Evolutionary conservation across 2,329 filamentous ascomycete genomes (phyloP).

Genomic region (Hypoxylon rubiginosum): DNA sequence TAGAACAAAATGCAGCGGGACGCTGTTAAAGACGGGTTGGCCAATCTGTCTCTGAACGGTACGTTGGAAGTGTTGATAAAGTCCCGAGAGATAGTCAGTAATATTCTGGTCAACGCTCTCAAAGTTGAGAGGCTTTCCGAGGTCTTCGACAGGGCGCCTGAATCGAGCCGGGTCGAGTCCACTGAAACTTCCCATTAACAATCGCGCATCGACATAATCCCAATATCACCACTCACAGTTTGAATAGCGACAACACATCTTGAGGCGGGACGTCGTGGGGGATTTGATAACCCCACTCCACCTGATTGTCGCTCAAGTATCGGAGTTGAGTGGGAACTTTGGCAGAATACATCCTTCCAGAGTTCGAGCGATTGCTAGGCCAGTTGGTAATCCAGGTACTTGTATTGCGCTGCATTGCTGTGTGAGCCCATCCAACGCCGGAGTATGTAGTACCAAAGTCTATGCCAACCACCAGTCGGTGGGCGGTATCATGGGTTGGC

Average conservation of each 20-base stretch:
- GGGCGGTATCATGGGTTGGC: conserved; percentile 1
- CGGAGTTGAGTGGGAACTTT: conserved; percentile 66
- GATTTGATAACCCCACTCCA: conserved; percentile 66
- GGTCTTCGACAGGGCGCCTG: conserved; percentile 1
- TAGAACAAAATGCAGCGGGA: conserved; percentile 66
- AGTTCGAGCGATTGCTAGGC: conserved; percentile 57
- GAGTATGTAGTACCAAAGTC: conserved; percentile 71
- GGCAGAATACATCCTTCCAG: conserved; percentile 56
- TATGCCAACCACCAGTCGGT: conserved; percentile 64
- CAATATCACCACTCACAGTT: conserved; percentile 57
- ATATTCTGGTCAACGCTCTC: conserved; percentile 58
- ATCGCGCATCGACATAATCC: background rate
- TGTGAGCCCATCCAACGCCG: conserved; percentile 66
- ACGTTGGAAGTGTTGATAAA: conserved; percentile 63
- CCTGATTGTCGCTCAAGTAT: conserved; percentile 54
- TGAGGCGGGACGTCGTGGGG: conserved; percentile 56
- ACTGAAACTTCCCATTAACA: conserved; percentile 10
- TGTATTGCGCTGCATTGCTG: conserved; percentile 58
- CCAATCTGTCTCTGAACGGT: conserved; percentile 60
- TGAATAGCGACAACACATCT: conserved; percentile 63
- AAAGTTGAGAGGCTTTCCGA: conserved; percentile 39
- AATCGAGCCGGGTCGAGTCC: conserved; percentile 27
- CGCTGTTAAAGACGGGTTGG: conserved; percentile 57
- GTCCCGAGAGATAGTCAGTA: conserved; percentile 63
- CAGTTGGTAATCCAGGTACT: conserved; percentile 60